phyloP scores from a whole-genome alignment of 148 eudicot genomes.

The Tetragonia tetragonoides region DNA sequence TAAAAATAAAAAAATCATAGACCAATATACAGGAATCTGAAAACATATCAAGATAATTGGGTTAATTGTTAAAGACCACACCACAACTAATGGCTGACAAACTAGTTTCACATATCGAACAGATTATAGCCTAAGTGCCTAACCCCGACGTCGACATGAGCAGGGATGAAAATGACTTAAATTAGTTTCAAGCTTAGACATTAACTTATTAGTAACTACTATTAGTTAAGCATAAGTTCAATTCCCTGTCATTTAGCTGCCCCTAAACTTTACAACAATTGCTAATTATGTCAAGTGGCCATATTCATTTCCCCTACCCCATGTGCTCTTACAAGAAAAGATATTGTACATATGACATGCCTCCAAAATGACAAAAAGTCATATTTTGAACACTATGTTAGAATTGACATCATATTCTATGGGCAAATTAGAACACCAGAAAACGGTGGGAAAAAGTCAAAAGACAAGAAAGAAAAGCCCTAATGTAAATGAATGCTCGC shows the following conservation, averaged over 20 bases:
- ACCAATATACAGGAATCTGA: not conserved
- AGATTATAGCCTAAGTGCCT: too few species aligned
- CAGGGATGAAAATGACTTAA: not conserved
- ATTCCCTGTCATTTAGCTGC: not conserved
- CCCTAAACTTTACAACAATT: too few species aligned
- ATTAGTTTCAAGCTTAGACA: not conserved
- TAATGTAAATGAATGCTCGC: too few species aligned
- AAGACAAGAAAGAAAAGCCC: too few species aligned
- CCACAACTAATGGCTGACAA: too few species aligned
- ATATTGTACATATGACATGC: conserved; percentile 21
- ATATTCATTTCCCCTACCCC: conserved; percentile 27
- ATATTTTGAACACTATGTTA: not conserved
- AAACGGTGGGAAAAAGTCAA: too few species aligned
- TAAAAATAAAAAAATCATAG: too few species aligned
- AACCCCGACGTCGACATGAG: too few species aligned
- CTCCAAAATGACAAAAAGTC: conserved; percentile 20
- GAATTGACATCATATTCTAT: too few species aligned
- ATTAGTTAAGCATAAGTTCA: not conserved
- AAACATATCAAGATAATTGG: too few species aligned
- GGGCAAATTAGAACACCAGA: too few species aligned
- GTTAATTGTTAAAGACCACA: not conserved
- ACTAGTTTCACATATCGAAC: too few species aligned
- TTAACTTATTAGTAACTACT: not conserved
- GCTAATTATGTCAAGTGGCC: conserved; percentile 9
- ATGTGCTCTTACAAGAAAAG: conserved; percentile 30